Conservation (phyloP, 2,329 filamentous ascomycete genomes). For the Zymoseptoria pseudotritici region DNA sequence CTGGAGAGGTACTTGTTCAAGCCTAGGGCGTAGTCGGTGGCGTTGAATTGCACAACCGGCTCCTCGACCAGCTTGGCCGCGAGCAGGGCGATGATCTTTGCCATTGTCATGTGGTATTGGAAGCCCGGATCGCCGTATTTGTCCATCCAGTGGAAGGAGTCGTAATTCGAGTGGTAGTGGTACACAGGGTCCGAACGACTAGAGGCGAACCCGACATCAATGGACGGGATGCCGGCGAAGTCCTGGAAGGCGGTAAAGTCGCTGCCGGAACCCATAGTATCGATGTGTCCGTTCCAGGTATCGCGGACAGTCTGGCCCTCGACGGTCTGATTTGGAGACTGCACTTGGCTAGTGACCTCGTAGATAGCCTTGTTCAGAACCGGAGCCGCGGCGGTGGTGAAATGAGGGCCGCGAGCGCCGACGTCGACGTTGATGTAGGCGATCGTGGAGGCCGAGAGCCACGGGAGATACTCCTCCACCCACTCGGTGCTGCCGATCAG, state of each 20-base stretch:
- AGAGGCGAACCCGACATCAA: conserved; percentile 41
- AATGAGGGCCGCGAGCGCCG: conserved; percentile 58
- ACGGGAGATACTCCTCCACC: conserved; percentile 83
- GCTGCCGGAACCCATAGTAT: conserved; percentile 47
- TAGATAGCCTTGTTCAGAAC: conserved; percentile 67
- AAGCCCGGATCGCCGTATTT: conserved; percentile 62
- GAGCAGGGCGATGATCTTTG: conserved; percentile 40
- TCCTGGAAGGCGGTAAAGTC: conserved; percentile 49
- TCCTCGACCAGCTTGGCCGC: conserved; percentile 41
- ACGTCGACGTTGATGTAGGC: conserved; percentile 85
- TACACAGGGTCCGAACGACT: conserved; percentile 46
- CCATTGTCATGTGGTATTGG: conserved; percentile 49
- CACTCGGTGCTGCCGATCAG: conserved; percentile 83
- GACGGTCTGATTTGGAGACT: conserved; percentile 62
- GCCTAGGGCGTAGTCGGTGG: conserved; percentile 39
- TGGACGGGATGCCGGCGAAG: conserved; percentile 43
- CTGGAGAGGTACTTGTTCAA: conserved; percentile 37
- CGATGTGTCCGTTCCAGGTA: conserved; percentile 48
- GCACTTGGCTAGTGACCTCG: conserved; percentile 56
- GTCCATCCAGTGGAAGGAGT: conserved; percentile 78
- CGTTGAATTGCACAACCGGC: conserved; percentile 41
- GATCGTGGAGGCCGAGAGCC: conserved; percentile 65
- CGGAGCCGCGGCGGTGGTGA: conserved; percentile 61
- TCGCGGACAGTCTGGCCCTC: conserved; percentile 64
- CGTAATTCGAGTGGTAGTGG: conserved; percentile 79